Conservation (phyloP, 306 rosid genomes). For the Cyamopsis tetragonoloba region DNA sequence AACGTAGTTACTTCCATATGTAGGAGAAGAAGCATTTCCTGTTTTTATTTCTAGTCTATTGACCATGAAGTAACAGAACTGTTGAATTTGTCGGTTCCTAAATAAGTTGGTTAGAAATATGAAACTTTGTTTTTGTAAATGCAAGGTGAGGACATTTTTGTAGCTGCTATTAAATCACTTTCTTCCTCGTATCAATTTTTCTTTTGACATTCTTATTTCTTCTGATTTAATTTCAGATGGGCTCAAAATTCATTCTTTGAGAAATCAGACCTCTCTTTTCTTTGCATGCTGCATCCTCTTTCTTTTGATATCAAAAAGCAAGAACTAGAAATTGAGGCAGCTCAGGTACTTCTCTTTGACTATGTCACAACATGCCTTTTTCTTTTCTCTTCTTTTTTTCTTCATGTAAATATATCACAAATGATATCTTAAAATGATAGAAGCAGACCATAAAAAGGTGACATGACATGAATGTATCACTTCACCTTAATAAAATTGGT, state of each 20-base stretch:
- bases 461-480: not conserved
- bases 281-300: conserved; percentile 47
- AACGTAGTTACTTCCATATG: too few species aligned
- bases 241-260: conserved; percentile 38
- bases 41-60: too few species aligned
- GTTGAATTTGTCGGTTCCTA: too few species aligned
- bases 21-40: too few species aligned
- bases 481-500: not conserved
- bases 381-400: not conserved
- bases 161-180: conserved; percentile 33
- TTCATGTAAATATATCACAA: not conserved
- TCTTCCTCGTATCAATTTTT: not conserved
- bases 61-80: too few species aligned
- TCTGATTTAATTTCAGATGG: conserved; percentile 40
- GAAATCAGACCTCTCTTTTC: conserved; percentile 41
- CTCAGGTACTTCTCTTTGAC: conserved; percentile 42
- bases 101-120: conserved; percentile 10
- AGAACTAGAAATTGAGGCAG: conserved; percentile 60
- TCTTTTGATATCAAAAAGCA: conserved; percentile 48
- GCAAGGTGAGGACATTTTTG: conserved; percentile 52
- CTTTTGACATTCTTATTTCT: conserved; percentile 1
- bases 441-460: not conserved
- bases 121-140: not conserved
- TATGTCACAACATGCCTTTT: not conserved
- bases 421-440: not conserved